Conservation (phyloP, 805 yeast genomes). For the Candida adriatica region DNA sequence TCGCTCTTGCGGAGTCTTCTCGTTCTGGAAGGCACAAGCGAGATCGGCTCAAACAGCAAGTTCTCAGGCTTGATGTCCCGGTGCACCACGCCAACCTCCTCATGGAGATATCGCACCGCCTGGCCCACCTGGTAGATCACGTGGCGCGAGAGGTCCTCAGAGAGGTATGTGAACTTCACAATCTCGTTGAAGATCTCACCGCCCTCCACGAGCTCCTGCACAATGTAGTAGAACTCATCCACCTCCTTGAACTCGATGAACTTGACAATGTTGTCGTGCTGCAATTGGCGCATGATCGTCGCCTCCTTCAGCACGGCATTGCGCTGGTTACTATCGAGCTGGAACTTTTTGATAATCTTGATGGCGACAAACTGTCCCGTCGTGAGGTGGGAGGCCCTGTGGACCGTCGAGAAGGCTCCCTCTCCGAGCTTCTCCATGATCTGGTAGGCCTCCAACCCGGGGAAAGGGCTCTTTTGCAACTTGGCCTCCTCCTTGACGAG, state of each 20-base stretch:
- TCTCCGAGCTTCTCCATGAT: slow-evolving; percentile 50
- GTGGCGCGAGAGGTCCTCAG: slow-evolving; percentile 59
- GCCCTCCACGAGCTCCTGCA: slow-evolving; percentile 69
- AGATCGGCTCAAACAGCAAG: slow-evolving; percentile 57
- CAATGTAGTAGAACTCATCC: slow-evolving; percentile 54
- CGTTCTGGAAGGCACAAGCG: slow-evolving; percentile 32
- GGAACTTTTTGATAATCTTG: slow-evolving; percentile 59
- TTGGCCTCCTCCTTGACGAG: slow-evolving; percentile 21
- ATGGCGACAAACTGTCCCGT: slow-evolving; percentile 53
- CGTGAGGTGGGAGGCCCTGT: slow-evolving; percentile 50
- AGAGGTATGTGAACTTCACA: slow-evolving; percentile 58
- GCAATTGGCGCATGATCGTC: slow-evolving; percentile 38
- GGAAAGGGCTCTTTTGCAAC: slow-evolving; percentile 16
- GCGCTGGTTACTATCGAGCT: slow-evolving; percentile 28
- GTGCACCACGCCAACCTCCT: slow-evolving; percentile 71
- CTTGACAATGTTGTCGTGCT: slow-evolving; percentile 55
- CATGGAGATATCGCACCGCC: slow-evolving; percentile 65
- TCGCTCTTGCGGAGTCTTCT: slow-evolving; percentile 42
- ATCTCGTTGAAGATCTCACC: slow-evolving; percentile 72
- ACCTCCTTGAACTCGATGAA: slow-evolving; percentile 53
- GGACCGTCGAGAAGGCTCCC: slow-evolving; percentile 89
- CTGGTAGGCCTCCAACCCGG: slow-evolving; percentile 26
- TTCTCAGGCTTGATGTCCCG: slow-evolving; percentile 83
- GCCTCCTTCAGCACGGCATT: slow-evolving; percentile 36
- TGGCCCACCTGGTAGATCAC: slow-evolving; percentile 56